A percentile compares a stretch with the other conserved stretches of the same genome.
Evolutionary conservation across 129 eudicot genomes (phyloP).

Genomic region (Centaurea solstitialis): DNA sequence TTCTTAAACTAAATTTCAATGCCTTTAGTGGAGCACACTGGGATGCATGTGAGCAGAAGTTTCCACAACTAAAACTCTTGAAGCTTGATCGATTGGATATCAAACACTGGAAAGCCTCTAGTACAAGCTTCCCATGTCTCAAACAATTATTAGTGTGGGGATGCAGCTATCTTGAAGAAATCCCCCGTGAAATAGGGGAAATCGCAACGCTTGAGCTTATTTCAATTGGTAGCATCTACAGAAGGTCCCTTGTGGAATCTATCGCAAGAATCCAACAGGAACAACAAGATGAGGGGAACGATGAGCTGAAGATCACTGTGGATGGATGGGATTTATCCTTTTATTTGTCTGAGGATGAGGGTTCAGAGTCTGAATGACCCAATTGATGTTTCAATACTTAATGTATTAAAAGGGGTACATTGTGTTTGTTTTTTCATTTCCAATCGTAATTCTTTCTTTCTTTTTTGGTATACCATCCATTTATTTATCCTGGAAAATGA

Average conservation of each 20-base stretch:
- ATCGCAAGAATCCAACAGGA: background rate
- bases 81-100: background rate
- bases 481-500: too few relatives aligned
- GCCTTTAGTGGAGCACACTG: background rate
- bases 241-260: too few relatives aligned
- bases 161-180: background rate
- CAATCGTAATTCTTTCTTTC: too few relatives aligned
- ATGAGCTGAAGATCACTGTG: background rate
- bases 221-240: too few relatives aligned
- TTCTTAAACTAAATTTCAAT: background rate
- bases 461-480: too few relatives aligned
- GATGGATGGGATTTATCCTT: background rate
- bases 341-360: background rate
- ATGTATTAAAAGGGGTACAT: background rate
- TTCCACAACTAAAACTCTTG: slow-evolving; percentile 19
- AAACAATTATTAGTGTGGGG: background rate
- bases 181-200: background rate
- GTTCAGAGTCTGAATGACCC: background rate
- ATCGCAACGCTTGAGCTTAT: background rate
- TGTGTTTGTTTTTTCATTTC: too few relatives aligned
- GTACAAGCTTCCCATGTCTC: slow-evolving; percentile 22
- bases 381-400: background rate
- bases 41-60: background rate
- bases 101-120: background rate
- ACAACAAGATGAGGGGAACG: background rate